phyloP scores from a whole-genome alignment of 805 yeast species.

The Saccharomyces eubayanus region DNA sequence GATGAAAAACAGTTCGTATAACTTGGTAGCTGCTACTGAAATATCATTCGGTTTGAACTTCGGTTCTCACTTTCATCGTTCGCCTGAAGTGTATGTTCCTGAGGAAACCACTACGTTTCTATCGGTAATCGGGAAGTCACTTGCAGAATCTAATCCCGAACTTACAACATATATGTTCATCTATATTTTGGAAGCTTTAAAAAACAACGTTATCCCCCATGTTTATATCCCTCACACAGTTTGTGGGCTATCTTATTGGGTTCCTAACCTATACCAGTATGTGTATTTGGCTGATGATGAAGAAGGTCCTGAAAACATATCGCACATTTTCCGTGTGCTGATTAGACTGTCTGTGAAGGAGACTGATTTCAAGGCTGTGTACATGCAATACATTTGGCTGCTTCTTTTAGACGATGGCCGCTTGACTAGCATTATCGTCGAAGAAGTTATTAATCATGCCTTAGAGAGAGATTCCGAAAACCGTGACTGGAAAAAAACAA shows the following conservation, averaged over 20 bases:
- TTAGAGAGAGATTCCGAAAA: conserved; percentile 74
- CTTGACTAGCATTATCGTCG: conserved; percentile 50
- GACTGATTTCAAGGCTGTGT: conserved; percentile 40
- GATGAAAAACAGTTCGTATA: conserved; percentile 56
- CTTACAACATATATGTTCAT: conserved; percentile 48
- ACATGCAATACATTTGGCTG: conserved; percentile 61
- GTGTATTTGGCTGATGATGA: conserved; percentile 48
- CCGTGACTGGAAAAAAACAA: conserved; percentile 54
- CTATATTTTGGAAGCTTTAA: conserved; percentile 21
- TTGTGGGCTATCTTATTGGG: conserved; percentile 55
- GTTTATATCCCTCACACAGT: conserved; percentile 20
- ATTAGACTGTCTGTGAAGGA: conserved; percentile 49
- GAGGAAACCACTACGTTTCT: conserved; percentile 56
- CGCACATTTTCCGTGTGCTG: conserved; percentile 53
- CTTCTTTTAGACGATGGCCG: conserved; percentile 53
- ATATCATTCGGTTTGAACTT: conserved; percentile 49
- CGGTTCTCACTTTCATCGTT: conserved; percentile 47
- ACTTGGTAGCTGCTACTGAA: conserved; percentile 54
- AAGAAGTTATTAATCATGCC: conserved; percentile 66
- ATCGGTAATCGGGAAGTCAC: conserved; percentile 43
- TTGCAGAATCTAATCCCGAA: conserved; percentile 50
- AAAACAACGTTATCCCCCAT: conserved; percentile 15
- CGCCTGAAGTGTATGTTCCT: conserved; percentile 60
- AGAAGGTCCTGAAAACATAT: conserved; percentile 52
- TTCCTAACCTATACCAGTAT: conserved; percentile 51